Conservation (phyloP, 306 rosid species). For the Lathyrus aphaca region DNA sequence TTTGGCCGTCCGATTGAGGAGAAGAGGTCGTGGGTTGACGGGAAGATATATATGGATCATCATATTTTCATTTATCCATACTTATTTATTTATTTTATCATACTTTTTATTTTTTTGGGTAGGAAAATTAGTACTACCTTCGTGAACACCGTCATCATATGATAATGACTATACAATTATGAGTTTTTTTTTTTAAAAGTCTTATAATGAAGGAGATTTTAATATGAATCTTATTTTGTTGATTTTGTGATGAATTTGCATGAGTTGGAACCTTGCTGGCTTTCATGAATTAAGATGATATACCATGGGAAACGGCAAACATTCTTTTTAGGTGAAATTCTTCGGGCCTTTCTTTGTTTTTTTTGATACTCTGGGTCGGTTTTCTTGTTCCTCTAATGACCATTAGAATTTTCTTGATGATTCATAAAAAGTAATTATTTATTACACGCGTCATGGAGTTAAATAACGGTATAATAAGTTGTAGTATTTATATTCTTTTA, state of each 20-base stretch:
- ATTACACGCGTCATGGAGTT: background rate
- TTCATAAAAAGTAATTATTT: background rate
- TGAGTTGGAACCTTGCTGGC: slow-evolving; percentile 12
- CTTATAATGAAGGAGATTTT: background rate
- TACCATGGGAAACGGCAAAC: background rate
- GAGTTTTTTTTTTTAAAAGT: background rate
- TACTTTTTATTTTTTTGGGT: background rate
- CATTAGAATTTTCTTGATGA: background rate
- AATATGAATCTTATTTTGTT: slow-evolving; percentile 2
- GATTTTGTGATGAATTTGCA: slow-evolving; percentile 15
- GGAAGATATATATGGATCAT: too few species aligned
- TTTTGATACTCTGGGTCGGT: background rate
- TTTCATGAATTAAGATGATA: slow-evolving; percentile 1
- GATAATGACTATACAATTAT: background rate
- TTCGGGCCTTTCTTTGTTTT: slow-evolving; percentile 13
- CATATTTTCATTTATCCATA: too few species aligned
- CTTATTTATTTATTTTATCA: too few species aligned
- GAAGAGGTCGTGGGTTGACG: slow-evolving; percentile 35
- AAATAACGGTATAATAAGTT: background rate
- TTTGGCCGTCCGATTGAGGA: slow-evolving; percentile 33
- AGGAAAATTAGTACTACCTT: background rate
- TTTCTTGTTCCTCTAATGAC: background rate
- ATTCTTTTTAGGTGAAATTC: slow-evolving; percentile 9
- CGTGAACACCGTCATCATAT: background rate
- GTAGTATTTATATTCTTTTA: background rate